A percentile compares a stretch with the other conserved stretches of the same genome.
These are phyloP conservation scores for Tuber brumale DNA, from an alignment of 495 filamentous ascomycete genomes.

Conservation along the genomic window DNA sequence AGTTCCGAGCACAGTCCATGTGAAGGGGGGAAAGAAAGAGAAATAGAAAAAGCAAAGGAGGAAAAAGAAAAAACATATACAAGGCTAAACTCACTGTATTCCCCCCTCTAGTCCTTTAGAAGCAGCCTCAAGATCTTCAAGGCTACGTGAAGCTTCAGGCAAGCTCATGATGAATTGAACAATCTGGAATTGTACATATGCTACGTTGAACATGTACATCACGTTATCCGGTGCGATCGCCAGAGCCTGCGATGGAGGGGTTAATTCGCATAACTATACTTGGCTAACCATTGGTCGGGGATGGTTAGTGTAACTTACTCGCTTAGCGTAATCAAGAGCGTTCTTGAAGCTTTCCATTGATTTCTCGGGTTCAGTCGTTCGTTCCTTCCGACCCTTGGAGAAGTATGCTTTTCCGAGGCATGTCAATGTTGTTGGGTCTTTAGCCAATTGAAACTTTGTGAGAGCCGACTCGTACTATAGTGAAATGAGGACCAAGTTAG, in stretches of 20 bases:
- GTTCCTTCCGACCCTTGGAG: constrained; percentile 62
- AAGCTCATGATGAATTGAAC: constrained; percentile 72
- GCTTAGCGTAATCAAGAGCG: constrained; percentile 78
- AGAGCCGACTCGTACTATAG: constrained; percentile 77
- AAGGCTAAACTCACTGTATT: constrained; percentile 52
- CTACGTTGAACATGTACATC: constrained; percentile 94
- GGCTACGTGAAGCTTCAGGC: constrained; percentile 64
- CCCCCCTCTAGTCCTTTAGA: constrained; percentile 80
- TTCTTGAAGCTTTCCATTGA: constrained; percentile 73
- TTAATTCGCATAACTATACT: background rate
- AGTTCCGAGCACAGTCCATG: background rate
- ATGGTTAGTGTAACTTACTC: constrained; percentile 45
- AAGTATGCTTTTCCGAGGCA: constrained; percentile 95
- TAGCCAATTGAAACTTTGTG: constrained; percentile 64
- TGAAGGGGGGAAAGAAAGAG: background rate
- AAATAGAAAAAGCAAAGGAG: background rate
- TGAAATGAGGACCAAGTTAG: constrained; percentile 12
- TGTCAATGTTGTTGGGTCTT: constrained; percentile 74
- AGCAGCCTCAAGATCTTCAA: constrained; percentile 71
- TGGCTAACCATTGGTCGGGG: background rate
- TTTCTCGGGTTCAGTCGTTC: constrained; percentile 51
- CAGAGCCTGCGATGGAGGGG: constrained; percentile 53
- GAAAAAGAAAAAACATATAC: background rate
- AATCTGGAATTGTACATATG: constrained; percentile 91
- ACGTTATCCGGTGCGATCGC: constrained; percentile 71